These are phyloP conservation scores for Bombardia bombarda DNA, from an alignment of 495 filamentous ascomycete genomes.

Conservation along the genomic window DNA sequence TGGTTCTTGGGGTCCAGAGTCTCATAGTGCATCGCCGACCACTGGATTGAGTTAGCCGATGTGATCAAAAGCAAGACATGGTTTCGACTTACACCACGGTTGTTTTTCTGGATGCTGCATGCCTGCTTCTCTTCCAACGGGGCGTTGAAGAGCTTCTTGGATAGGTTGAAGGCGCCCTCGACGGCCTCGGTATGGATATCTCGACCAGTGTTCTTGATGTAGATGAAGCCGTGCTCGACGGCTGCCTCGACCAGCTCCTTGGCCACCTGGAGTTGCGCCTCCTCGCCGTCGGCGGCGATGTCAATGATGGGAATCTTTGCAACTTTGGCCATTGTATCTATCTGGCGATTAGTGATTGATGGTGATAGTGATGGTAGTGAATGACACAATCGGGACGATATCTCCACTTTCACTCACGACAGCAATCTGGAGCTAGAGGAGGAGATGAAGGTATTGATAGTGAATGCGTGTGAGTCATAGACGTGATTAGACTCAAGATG, in stretches of 20 bases:
- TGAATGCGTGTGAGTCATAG: not conserved
- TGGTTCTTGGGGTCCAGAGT: slow-evolving; percentile 80
- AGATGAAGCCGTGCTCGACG: slow-evolving; percentile 77
- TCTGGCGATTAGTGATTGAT: not conserved
- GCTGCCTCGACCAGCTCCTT: slow-evolving; percentile 72
- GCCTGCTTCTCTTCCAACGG: slow-evolving; percentile 62
- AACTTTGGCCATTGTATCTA: slow-evolving; percentile 27
- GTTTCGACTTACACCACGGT: slow-evolving; percentile 48
- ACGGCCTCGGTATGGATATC: slow-evolving; percentile 63
- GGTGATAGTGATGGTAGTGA: not conserved
- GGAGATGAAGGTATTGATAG: not conserved
- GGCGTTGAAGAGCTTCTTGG: slow-evolving; percentile 67
- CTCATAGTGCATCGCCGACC: slow-evolving; percentile 83
- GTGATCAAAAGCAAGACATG: not conserved
- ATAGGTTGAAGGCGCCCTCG: slow-evolving; percentile 70
- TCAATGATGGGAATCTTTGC: slow-evolving; percentile 75
- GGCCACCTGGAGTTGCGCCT: slow-evolving; percentile 41
- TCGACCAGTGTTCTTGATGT: slow-evolving; percentile 59
- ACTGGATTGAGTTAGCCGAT: slow-evolving; percentile 25
- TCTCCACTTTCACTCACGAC: no score
- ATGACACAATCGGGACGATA: no score
- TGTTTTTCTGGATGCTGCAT: slow-evolving; percentile 68
- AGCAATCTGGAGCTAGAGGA: no score
- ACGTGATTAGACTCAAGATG: no score
- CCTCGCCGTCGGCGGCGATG: slow-evolving; percentile 50